A percentile compares a stretch with the other conserved stretches of the same genome.
Conservation (phyloP, 441 rosid species). For the Aleurites moluccanus region DNA sequence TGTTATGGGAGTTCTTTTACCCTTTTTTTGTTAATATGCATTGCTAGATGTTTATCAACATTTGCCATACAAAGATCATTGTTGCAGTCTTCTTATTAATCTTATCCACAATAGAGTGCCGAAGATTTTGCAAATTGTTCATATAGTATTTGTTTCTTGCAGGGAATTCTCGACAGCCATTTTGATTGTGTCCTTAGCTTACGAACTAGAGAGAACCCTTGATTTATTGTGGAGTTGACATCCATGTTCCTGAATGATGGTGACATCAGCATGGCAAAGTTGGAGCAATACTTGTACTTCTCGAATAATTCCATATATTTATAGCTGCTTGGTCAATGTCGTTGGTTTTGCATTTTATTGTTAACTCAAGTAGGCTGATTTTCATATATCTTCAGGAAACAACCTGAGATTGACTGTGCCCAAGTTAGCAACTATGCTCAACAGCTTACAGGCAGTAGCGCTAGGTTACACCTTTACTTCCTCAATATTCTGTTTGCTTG, state of each 20-base stretch:
- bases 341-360: not conserved
- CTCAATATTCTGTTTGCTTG: not conserved
- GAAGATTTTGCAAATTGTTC: too few species aligned
- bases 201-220: conserved; percentile 15
- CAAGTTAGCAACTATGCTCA: conserved; percentile 9
- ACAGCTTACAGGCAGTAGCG: conserved; percentile 33
- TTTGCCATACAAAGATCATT: not conserved
- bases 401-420: conserved; percentile 26
- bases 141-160: not conserved
- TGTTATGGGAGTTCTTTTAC: too few species aligned
- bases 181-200: conserved; percentile 20
- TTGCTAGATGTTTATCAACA: not conserved
- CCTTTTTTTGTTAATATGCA: not conserved
- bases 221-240: conserved; percentile 22
- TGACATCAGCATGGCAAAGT: conserved; percentile 12
- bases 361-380: not conserved
- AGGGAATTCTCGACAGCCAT: conserved; percentile 34
- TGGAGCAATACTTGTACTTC: conserved; percentile 19
- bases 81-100: not conserved
- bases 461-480: conserved; percentile 21
- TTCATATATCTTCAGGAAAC: conserved; percentile 25
- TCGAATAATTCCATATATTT: not conserved
- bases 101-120: not conserved
- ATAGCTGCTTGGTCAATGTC: not conserved
- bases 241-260: conserved; percentile 24